phyloP scores from a whole-genome alignment of 1,284 basidiomycete species.

The Sporisorium sorghi region DNA sequence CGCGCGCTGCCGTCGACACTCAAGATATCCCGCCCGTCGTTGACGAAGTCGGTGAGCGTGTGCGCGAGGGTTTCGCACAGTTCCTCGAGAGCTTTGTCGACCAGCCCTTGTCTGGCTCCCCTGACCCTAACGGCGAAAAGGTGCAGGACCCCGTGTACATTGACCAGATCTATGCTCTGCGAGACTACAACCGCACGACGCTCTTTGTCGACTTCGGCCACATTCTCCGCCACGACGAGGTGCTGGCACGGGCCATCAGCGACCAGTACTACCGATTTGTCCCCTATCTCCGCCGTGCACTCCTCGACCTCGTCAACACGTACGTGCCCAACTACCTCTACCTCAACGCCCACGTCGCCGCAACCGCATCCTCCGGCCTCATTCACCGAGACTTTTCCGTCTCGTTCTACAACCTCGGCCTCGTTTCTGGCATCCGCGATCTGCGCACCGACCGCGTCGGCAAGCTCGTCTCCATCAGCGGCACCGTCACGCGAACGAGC shows the following conservation, averaged over 20 bases:
- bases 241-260: constrained; percentile 90
- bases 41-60: constrained; percentile 91
- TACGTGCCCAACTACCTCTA: constrained; percentile 93
- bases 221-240: constrained; percentile 87
- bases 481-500: constrained; percentile 88
- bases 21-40: constrained; percentile 82
- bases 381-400: constrained; percentile 92
- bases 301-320: constrained; percentile 87
- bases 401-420: constrained; percentile 94
- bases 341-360: constrained; percentile 76
- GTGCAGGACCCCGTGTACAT: constrained; percentile 77
- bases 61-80: constrained; percentile 86
- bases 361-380: constrained; percentile 79
- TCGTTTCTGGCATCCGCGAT: constrained; percentile 95
- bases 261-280: constrained; percentile 90
- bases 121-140: constrained; percentile 71
- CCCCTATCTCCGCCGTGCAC: constrained; percentile 89
- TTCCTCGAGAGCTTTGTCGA: constrained; percentile 93
- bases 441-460: constrained; percentile 72
- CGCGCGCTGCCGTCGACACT: constrained; percentile 53
- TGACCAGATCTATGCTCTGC: constrained; percentile 91
- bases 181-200: constrained; percentile 90
- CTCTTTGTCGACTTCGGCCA: constrained; percentile 96
- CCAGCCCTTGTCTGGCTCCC: constrained; percentile 73
- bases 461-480: constrained; percentile 62